Evolutionary conservation across 805 yeast species (phyloP), one percentile per base, ranked within the genome.

Genomic region (Spathaspora hagerdaliae): DNA sequence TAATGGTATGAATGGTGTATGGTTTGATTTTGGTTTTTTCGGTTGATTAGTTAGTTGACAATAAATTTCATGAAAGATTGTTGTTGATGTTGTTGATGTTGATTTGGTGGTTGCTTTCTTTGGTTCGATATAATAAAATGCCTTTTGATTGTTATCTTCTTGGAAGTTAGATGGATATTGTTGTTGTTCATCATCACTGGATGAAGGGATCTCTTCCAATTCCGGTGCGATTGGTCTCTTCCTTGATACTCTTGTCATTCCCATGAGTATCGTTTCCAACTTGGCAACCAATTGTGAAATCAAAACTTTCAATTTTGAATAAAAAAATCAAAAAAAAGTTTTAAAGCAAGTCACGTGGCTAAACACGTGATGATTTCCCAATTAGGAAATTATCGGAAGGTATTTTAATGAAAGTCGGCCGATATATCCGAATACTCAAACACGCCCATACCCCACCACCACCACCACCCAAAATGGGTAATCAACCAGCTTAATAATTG

Each of bases 91-190:
- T 5, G 14, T 32, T 31, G 45, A 35, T 12, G 38, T 3, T 10
- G 24, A 40, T 27, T 32, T 41, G 39, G 36, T 37, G 24, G 24
- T 19, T 3, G 31, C 37, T 38, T 5, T 32, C 7, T 42, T 42
- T 8, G 59, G 50, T 11, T 48, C 51, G 8, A 66, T 38, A 41
- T 64, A 55, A 51, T 70, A 70, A 50, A 64, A 71, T 0, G 74
- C 61, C 51, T 65, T 63, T 42, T 64, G 72, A 24, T 53, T 44
- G 44, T 61, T 55, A 19, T 51, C 53, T 39, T 42, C 43, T 12
- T 31, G 26, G 15, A 29, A 10, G 7, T 26, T 27, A 11, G 39
- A 27, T 26, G 31, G 12, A 3, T 29, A 3, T 29, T 29, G 12
- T 29, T 29, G 32, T 5, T 29, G 32, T 11, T 29, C 32, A 29